These are phyloP conservation scores for Sordariomycetes sp. DNA, from an alignment of 2,329 filamentous ascomycete genomes.

Conservation along the genomic window DNA sequence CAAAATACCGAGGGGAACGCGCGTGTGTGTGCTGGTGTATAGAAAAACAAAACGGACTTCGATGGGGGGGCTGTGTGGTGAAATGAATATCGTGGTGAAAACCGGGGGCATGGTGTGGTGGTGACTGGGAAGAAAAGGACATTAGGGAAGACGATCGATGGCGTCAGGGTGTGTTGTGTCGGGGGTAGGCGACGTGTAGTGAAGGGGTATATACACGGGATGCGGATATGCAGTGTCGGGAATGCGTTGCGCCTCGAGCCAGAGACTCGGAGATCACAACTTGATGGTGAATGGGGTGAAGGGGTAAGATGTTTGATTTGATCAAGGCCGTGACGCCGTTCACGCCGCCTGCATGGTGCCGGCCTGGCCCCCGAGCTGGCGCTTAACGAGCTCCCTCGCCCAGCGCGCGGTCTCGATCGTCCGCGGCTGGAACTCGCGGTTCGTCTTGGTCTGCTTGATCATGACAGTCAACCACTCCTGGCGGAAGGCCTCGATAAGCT, in stretches of 20 bases:
- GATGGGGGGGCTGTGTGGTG: too few relatives aligned
- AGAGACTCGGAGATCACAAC: not conserved
- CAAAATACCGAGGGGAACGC: not conserved
- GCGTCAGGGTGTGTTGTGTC: conserved; percentile 7
- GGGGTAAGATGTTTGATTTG: not conserved
- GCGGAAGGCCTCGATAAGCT: conserved; percentile 76
- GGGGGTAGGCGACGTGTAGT: conserved; percentile 4
- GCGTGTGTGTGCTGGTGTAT: not conserved
- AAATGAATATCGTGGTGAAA: not conserved
- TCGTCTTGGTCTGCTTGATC: conserved; percentile 85
- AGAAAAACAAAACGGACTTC: not conserved
- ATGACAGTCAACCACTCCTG: conserved; percentile 82
- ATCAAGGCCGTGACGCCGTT: conserved; percentile 6
- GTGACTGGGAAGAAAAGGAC: not conserved
- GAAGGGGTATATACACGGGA: conserved; percentile 1
- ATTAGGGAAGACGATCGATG: conserved; percentile 6
- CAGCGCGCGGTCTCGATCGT: conserved; percentile 93
- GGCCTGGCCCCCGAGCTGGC: conserved; percentile 51
- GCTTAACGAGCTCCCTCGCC: conserved; percentile 96
- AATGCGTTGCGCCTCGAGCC: not conserved
- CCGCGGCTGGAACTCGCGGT: conserved; percentile 73
- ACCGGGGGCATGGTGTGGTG: not conserved
- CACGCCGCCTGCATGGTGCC: conserved; percentile 41
- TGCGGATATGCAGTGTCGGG: not conserved
- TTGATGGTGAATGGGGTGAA: not conserved